phyloP scores from a whole-genome alignment of 805 yeast genomes.

The Candida ortonii region DNA sequence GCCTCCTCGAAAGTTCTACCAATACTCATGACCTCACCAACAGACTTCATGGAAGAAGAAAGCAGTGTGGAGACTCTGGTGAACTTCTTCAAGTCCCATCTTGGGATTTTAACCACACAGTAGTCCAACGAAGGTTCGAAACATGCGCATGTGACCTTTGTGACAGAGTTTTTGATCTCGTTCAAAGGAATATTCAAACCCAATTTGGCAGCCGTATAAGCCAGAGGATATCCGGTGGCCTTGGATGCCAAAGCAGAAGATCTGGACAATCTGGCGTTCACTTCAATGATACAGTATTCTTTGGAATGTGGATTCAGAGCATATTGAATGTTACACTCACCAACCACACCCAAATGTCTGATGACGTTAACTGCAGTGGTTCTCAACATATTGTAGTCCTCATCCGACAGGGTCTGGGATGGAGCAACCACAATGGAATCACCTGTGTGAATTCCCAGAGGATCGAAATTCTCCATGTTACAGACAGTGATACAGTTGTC shows the following conservation, averaged over 20 bases:
- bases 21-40: constrained; percentile 97
- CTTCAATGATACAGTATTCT: constrained; percentile 97
- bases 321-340: constrained; percentile 98
- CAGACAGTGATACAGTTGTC: constrained; percentile 98
- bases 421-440: constrained; percentile 99
- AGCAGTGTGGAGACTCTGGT: constrained; percentile 85
- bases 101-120: constrained; percentile 95
- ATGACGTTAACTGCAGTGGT: constrained; percentile 96
- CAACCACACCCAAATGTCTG: constrained; percentile 97
- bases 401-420: constrained; percentile 94
- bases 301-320: constrained; percentile 91
- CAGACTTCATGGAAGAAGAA: constrained; percentile 95
- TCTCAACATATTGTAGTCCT: constrained; percentile 96
- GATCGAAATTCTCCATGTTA: constrained; percentile 99
- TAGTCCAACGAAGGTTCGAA: constrained; percentile 97
- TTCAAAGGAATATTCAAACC: constrained; percentile 91
- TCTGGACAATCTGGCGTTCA: constrained; percentile 94
- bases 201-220: constrained; percentile 95
- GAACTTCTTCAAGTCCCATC: constrained; percentile 98
- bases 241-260: constrained; percentile 99
- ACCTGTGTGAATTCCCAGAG: constrained; percentile 98
- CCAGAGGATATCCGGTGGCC: constrained; percentile 98
- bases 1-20: constrained; percentile 98
- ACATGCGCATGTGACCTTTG: constrained; percentile 91
- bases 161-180: constrained; percentile 89